A percentile compares a stretch with the other conserved stretches of the same genome.
Conservation (phyloP, 179 eudicot genomes). For the Camellia oleifera region DNA sequence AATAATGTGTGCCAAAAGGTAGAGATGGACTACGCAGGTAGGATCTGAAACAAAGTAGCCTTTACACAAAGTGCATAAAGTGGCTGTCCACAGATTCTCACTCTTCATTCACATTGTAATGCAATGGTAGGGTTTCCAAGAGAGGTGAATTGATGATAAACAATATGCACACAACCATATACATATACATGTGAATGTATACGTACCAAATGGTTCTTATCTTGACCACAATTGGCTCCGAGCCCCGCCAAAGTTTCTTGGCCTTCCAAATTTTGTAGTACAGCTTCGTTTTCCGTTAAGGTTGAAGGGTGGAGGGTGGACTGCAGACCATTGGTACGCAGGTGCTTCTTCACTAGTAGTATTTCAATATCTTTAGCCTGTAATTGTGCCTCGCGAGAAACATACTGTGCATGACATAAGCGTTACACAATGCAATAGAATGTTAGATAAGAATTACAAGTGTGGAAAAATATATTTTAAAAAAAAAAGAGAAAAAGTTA, state of each 20-base stretch:
- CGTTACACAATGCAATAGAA: background rate
- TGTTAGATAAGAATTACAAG: background rate
- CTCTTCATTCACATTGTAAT: background rate
- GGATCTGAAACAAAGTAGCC: background rate
- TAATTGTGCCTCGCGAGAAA: constrained; percentile 44
- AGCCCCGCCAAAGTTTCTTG: constrained; percentile 47
- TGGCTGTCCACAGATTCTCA: background rate
- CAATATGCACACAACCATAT: background rate
- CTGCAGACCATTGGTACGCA: constrained; percentile 5
- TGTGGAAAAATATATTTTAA: background rate
- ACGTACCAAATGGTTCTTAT: constrained; percentile 48
- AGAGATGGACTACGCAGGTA: constrained; percentile 13
- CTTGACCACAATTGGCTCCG: constrained; percentile 25
- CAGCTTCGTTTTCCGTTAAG: constrained; percentile 23
- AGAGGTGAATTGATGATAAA: background rate
- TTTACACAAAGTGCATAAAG: background rate
- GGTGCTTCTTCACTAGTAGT: constrained; percentile 36
- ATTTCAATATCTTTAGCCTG: constrained; percentile 45
- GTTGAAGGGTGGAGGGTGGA: constrained; percentile 19
- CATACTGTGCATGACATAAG: constrained; percentile 32
- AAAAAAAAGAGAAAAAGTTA: background rate
- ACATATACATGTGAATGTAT: background rate
- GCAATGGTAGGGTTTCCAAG: background rate
- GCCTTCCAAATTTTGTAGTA: constrained; percentile 39
- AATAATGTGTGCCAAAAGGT: background rate